Conservation (phyloP, 148 eudicot species). For the Vaccinium myrtillus region DNA sequence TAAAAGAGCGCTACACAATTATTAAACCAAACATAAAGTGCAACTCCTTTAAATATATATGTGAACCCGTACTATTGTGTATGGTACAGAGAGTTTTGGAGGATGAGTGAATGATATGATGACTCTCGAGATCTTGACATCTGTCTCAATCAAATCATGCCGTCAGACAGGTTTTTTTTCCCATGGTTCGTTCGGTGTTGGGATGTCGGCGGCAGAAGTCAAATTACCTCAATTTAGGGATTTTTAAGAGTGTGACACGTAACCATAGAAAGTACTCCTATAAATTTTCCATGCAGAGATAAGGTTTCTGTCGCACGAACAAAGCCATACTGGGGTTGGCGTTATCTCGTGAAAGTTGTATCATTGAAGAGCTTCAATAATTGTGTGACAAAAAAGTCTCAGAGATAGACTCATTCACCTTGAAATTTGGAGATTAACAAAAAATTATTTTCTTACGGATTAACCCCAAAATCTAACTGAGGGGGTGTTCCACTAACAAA, state of each 20-base stretch:
- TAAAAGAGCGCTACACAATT: too few species aligned
- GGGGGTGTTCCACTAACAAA: too few species aligned
- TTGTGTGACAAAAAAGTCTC: too few species aligned
- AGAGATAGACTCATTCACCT: too few species aligned
- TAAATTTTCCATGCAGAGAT: neutral
- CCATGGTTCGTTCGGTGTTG: neutral
- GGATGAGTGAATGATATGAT: neutral
- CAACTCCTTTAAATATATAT: too few species aligned
- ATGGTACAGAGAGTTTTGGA: too few species aligned
- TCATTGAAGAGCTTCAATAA: neutral
- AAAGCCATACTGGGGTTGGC: neutral
- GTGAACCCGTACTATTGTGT: too few species aligned
- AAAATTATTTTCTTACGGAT: too few species aligned
- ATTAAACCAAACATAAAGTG: too few species aligned
- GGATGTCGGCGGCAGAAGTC: neutral
- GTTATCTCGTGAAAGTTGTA: neutral
- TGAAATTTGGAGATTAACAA: too few species aligned
- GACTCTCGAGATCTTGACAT: neutral
- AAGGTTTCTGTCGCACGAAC: neutral
- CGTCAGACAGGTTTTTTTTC: neutral
- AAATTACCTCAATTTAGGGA: neutral
- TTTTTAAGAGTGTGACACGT: neutral
- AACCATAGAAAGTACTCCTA: neutral
- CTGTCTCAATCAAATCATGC: neutral
- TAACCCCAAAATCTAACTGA: too few species aligned